Conservation (phyloP, 148 eudicot genomes). For the Chenopodium suecicum region DNA sequence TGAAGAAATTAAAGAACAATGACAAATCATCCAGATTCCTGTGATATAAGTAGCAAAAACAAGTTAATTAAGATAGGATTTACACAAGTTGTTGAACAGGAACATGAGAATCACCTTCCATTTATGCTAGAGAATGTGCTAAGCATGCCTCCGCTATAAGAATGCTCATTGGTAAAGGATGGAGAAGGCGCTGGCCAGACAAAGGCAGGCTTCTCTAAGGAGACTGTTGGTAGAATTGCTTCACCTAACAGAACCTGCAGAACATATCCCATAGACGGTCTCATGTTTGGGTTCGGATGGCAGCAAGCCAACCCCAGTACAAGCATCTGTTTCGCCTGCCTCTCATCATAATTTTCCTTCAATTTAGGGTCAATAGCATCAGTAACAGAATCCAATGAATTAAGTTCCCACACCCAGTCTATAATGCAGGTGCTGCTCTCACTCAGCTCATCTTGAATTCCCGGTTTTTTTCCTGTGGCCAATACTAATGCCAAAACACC, state of each 20-base stretch:
- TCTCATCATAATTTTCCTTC: slow-evolving; percentile 24
- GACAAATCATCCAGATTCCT: background rate
- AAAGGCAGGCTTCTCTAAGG: slow-evolving; percentile 37
- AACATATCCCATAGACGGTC: slow-evolving; percentile 36
- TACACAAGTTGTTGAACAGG: background rate
- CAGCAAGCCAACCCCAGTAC: slow-evolving; percentile 37
- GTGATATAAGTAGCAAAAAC: background rate
- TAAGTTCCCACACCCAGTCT: slow-evolving; percentile 42
- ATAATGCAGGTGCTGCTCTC: slow-evolving; percentile 26
- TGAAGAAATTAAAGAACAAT: background rate
- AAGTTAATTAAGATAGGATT: background rate
- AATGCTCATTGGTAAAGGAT: slow-evolving; percentile 27
- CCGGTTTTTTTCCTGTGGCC: slow-evolving; percentile 36
- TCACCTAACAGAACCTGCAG: slow-evolving; percentile 40
- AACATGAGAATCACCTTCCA: slow-evolving; percentile 20
- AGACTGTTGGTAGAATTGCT: slow-evolving; percentile 33
- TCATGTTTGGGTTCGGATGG: slow-evolving; percentile 42
- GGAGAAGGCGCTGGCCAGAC: slow-evolving; percentile 39
- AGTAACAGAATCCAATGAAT: slow-evolving; percentile 18
- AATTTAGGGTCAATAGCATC: slow-evolving; percentile 32
- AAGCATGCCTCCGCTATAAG: slow-evolving; percentile 32
- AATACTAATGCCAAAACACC: slow-evolving; percentile 42
- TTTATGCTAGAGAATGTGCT: slow-evolving; percentile 24
- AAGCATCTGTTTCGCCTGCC: slow-evolving; percentile 29
- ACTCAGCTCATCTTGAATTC: slow-evolving; percentile 4